Evolutionary conservation across 306 rosid genomes (phyloP), one percentile per base, ranked within the genome.

Genomic region (Parietaria judaica): DNA sequence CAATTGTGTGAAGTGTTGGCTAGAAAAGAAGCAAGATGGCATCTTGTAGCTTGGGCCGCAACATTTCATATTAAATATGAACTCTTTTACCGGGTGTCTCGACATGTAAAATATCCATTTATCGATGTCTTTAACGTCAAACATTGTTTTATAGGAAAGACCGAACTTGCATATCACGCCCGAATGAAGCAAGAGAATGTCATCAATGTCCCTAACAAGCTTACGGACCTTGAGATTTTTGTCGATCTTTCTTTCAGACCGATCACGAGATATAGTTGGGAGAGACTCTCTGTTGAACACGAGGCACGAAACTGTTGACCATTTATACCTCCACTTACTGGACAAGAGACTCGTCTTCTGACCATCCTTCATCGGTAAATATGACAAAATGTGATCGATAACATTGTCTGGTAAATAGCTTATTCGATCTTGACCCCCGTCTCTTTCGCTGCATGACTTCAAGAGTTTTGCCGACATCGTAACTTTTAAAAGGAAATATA

Each of bases 101-200:
- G 76, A 64, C 36, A 84, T 63, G 72, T 76, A 77, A 64, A 79
- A 79, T 37, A 73, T 62, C 87, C 85, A 84, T 4, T 77, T 63
- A 73, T 84, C 85, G 23, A 84, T 76, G 64, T 79, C 90, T 65
- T 39, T 45, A 37, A 63, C 61, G 16, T 77, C 82, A 58, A 63
- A 43, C 13, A 78, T 69, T 56, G 73, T 82, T 7, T 69, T 74
- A 72, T 81, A 81, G 36, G 87, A 81, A 54, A 84, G 81, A 70
- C 69, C 77, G 73, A 81, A 84, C 78, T 67, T 79, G 61, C 54
- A 68, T 57, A 84, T 74, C 36, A 64, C 36, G 60, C 87, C 90
- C 31, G 69, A 38, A 67, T 84, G 90, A 31, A 54, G 38, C 39
- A 54, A 31, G n/a, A 54, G 58, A 54, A 54, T 38, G 3, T n/a